These are phyloP conservation scores for Alternaria incomplexa DNA, from an alignment of 2,329 filamentous ascomycete genomes.

Conservation along the genomic window DNA sequence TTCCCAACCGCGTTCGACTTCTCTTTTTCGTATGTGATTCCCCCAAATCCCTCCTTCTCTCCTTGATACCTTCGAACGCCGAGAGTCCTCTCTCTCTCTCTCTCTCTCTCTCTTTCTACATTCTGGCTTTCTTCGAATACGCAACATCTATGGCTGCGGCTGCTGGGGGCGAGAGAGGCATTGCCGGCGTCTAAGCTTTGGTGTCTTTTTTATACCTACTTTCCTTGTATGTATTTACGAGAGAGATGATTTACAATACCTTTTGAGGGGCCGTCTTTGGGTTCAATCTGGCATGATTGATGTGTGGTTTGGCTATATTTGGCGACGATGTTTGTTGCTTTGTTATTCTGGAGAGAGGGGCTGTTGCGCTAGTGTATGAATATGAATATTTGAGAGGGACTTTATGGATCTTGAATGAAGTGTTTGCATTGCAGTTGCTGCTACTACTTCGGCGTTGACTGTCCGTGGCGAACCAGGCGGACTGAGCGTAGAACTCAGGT, in stretches of 20 bases:
- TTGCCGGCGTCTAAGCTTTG: not conserved
- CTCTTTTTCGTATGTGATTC: constrained; percentile 20
- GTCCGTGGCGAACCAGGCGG: not conserved
- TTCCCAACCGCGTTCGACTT: not conserved
- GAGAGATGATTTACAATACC: constrained; percentile 5
- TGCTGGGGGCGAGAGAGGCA: not conserved
- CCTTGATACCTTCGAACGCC: not conserved
- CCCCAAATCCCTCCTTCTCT: constrained; percentile 11
- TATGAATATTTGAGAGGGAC: constrained; percentile 1
- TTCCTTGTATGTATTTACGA: constrained; percentile 12
- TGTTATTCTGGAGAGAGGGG: not conserved
- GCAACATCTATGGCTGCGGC: not conserved
- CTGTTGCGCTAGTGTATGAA: constrained; percentile 7
- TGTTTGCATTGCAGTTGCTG: not conserved
- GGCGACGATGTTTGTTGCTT: not conserved
- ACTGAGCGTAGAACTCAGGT: not conserved
- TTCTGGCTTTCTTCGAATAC: not conserved
- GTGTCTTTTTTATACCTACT: constrained; percentile 1
- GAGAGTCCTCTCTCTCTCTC: not conserved
- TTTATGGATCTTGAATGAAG: not conserved
- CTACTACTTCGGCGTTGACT: not conserved
- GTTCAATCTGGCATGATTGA: constrained; percentile 2
- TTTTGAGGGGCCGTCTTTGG: not conserved
- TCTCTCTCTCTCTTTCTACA: not conserved
- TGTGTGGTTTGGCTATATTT: not conserved